phyloP scores from a whole-genome alignment of 495 filamentous ascomycete genomes.

The Platismatia glauca region DNA sequence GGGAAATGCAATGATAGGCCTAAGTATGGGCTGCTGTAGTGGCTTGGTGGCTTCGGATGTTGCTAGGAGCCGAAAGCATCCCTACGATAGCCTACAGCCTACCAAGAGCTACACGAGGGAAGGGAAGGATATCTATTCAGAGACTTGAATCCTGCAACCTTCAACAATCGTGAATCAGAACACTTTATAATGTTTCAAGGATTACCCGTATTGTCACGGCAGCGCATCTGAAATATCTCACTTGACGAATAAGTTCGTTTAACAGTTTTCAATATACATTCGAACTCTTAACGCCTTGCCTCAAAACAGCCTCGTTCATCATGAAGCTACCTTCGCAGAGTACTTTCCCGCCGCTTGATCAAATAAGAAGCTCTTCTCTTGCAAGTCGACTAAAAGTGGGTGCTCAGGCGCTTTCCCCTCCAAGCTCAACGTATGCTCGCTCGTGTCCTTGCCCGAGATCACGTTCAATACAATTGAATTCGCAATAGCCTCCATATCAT shows the following conservation, averaged over 20 bases:
- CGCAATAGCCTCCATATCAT: conserved; percentile 63
- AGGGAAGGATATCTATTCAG: no score
- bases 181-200: no score
- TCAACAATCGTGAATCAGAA: no score
- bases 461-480: conserved; percentile 72
- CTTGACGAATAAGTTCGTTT: neutral
- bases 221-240: no score
- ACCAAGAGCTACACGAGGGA: no score
- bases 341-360: conserved; percentile 74
- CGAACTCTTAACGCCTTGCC: conserved; percentile 9
- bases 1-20: no score
- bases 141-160: no score
- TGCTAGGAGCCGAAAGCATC: no score
- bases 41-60: no score
- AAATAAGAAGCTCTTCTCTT: conserved; percentile 70
- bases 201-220: no score
- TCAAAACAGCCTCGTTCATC: conserved; percentile 20
- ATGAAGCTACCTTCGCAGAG: conserved; percentile 59
- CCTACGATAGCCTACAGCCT: no score
- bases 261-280: neutral
- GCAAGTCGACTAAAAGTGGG: conserved; percentile 54
- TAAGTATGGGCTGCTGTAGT: no score
- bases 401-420: conserved; percentile 52
- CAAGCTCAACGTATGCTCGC: conserved; percentile 28
- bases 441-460: conserved; percentile 51